Conservation (phyloP, 192 early-diverging fungal genomes). For the Glomus cerebriforme region DNA sequence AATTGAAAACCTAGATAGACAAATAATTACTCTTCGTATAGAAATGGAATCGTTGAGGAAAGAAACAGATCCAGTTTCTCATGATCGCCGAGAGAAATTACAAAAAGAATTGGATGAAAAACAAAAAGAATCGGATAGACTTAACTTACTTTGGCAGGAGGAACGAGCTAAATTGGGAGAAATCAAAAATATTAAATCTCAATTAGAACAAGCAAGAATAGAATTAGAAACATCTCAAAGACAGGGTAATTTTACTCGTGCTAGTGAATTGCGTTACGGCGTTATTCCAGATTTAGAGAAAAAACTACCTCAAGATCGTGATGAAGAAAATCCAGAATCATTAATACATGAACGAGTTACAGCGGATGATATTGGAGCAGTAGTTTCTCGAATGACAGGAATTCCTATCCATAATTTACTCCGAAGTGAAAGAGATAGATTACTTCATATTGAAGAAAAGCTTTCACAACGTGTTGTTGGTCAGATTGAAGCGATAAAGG, state of each 20-base stretch:
- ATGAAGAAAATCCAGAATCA: constrained; percentile 36
- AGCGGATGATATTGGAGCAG: constrained; percentile 72
- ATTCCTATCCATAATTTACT: constrained; percentile 77
- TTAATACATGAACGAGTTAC: constrained; percentile 82
- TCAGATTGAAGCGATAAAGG: constrained; percentile 68
- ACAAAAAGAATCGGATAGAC: constrained; percentile 55
- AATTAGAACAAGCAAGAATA: constrained; percentile 72
- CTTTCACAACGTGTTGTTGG: constrained; percentile 71
- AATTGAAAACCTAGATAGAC: constrained; percentile 71
- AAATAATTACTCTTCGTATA: constrained; percentile 77
- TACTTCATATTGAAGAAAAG: constrained; percentile 72
- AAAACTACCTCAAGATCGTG: constrained; percentile 49
- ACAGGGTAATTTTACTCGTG: constrained; percentile 68
- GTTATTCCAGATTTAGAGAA: constrained; percentile 73
- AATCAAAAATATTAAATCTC: constrained; percentile 67
- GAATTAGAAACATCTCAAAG: constrained; percentile 77
- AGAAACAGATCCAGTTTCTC: constrained; percentile 70
- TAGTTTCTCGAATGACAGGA: constrained; percentile 74
- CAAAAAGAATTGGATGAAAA: constrained; percentile 62
- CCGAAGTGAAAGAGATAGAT: constrained; percentile 68
- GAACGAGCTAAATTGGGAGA: constrained; percentile 68
- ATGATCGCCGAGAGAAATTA: constrained; percentile 63
- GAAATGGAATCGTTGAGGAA: constrained; percentile 80
- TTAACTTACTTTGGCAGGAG: constrained; percentile 65
- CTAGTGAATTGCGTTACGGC: constrained; percentile 79